Conservation (phyloP, 2,329 filamentous ascomycete species). For the Curvularia eragrostidis region DNA sequence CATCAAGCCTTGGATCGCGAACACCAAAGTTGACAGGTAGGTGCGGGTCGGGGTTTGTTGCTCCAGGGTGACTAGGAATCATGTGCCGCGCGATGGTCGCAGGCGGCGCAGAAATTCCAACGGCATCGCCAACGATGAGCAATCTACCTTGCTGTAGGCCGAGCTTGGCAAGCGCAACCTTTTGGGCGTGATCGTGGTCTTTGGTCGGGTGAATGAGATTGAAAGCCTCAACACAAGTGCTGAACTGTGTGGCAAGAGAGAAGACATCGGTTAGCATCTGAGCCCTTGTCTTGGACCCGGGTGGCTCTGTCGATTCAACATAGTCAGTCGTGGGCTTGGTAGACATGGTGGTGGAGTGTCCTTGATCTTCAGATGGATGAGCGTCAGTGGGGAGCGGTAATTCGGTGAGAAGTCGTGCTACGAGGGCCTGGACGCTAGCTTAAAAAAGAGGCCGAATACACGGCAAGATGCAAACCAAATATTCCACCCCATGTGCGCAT, state of each 20-base stretch:
- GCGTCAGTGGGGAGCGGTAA: neutral
- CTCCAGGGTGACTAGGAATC: conserved; percentile 53
- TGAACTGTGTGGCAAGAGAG: conserved; percentile 55
- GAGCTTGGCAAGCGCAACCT: conserved; percentile 52
- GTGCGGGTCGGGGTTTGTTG: conserved; percentile 54
- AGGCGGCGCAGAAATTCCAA: conserved; percentile 55
- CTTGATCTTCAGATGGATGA: neutral
- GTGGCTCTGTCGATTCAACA: conserved; percentile 25
- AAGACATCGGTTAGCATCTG: conserved; percentile 51
- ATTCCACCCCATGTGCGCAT: conserved; percentile 33
- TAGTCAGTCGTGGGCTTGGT: conserved; percentile 25
- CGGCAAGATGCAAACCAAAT: conserved; percentile 19
- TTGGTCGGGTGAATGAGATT: conserved; percentile 54
- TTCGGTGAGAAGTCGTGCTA: neutral
- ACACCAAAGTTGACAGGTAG: conserved; percentile 55
- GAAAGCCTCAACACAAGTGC: conserved; percentile 57
- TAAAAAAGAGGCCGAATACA: neutral
- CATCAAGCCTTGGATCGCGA: conserved; percentile 53
- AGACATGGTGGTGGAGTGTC: conserved; percentile 33
- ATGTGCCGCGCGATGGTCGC: conserved; percentile 53
- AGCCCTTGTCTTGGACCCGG: conserved; percentile 34
- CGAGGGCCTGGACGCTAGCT: conserved; percentile 1
- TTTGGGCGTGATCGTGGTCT: conserved; percentile 53
- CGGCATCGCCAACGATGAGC: conserved; percentile 57
- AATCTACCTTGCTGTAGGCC: conserved; percentile 57